phyloP scores from a whole-genome alignment of 1,284 basidiomycete genomes.

The Ganoderma boninense region DNA sequence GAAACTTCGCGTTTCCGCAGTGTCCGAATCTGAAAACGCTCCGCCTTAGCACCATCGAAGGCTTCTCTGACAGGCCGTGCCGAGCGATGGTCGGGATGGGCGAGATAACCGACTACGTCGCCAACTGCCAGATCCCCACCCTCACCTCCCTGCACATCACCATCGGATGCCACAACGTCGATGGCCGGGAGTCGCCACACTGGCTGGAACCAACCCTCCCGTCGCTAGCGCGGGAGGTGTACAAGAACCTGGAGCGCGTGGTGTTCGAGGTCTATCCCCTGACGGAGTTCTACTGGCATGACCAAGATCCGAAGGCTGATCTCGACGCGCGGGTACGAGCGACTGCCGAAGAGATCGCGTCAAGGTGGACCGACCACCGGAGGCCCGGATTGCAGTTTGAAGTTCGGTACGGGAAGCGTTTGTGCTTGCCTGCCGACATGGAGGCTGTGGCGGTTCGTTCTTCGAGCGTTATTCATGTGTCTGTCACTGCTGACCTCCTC shows the following conservation, averaged over 20 bases:
- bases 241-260: not conserved
- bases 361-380: not conserved
- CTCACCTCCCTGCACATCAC: not conserved
- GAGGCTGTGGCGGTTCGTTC: not conserved
- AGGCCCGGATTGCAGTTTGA: not conserved
- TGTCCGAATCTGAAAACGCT: slow-evolving; percentile 2
- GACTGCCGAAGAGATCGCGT: not conserved
- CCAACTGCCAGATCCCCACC: not conserved
- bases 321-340: not conserved
- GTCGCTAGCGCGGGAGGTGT: not conserved
- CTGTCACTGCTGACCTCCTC: no score
- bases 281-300: slow-evolving; percentile 6
- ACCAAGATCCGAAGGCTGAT: slow-evolving; percentile 2
- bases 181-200: not conserved
- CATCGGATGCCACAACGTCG: not conserved
- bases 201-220: not conserved
- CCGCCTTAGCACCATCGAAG: slow-evolving; percentile 3
- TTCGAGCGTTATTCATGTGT: not conserved
- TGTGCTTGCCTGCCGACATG: not conserved
- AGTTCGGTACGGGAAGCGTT: not conserved
- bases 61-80: slow-evolving; percentile 2
- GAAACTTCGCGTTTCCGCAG: not conserved
- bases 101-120: not conserved
- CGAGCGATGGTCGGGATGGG: slow-evolving; percentile 3
- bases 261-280: slow-evolving; percentile 3